Evolutionary conservation across 139 green algal species (phyloP).

Genomic region (Tetratostichococcus sp.): DNA sequence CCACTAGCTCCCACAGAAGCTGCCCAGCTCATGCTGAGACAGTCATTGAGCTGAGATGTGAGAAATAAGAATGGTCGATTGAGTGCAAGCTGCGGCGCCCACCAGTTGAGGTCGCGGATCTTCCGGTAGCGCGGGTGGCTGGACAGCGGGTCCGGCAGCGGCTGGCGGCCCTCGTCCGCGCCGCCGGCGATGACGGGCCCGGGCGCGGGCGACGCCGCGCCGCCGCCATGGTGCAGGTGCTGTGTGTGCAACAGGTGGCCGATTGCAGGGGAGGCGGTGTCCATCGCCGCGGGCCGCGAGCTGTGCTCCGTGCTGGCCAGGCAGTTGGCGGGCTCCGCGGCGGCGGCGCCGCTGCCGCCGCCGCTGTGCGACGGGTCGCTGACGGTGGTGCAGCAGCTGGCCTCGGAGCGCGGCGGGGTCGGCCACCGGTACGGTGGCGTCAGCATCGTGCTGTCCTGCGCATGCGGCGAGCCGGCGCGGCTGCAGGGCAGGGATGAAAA

Average conservation of each 20-base stretch:
- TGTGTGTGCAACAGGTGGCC: too few species aligned
- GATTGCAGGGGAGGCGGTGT: too few species aligned
- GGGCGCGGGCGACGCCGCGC: too few species aligned
- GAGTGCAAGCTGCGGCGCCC: too few species aligned
- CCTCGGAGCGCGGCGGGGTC: not conserved
- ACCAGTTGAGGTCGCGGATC: constrained; percentile 12
- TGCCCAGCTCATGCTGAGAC: too few species aligned
- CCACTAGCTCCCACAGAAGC: too few species aligned
- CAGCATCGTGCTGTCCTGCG: not conserved
- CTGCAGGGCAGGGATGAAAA: not conserved
- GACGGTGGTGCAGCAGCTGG: not conserved
- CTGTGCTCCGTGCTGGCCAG: not conserved
- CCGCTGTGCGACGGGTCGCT: not conserved
- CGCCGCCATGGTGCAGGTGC: too few species aligned
- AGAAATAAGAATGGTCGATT: too few species aligned
- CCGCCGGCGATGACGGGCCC: not conserved
- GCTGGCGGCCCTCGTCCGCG: not conserved
- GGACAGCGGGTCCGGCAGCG: not conserved
- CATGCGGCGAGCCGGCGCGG: not conserved
- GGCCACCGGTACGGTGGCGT: not conserved
- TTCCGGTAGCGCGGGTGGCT: constrained; percentile 4
- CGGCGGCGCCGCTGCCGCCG: too few species aligned
- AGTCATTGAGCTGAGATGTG: too few species aligned
- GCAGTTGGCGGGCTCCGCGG: not conserved
- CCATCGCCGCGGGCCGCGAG: not conserved